Base-by-base conservation (phyloP, 345 rosid genomes). In the Citrus cavaleriei region DNA sequence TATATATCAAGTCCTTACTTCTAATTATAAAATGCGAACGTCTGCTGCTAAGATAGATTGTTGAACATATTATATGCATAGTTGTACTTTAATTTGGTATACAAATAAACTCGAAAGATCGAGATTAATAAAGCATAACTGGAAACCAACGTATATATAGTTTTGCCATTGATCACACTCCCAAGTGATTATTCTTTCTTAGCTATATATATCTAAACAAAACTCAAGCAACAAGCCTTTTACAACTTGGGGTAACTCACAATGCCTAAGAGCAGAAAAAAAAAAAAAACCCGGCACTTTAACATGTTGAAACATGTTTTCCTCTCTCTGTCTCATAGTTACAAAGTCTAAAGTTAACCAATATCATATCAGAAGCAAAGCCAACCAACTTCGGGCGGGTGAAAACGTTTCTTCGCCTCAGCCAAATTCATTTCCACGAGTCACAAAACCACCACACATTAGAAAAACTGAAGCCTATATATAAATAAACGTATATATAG, bases 341-440 rank as follows among this genome's bases (percentile, higher is more conserved):
- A 54, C 42, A 24, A 38, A 38, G 3, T 19, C 8, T 5, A 34
- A 18, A 64, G 7, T 18, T 19, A 16, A 64, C 19, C 16, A 58
- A 2, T 13, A 22, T n/a, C 8, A 8, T 25, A 61, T 34, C 25
- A 25, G 61, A 73, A 55, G 22, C 46, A 35, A 37, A 73, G 34
- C 55, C 76, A 37, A 37, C 58, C 42, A 46, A 38, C 6, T 37
- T 74, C 65, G 77, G 74, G 80, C 80, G 82, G 85, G 79, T 79
- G 80, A 75, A 74, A 40, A 42, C 77, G 35, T 68, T 67, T 38
- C 13, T 63, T 78, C 85, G 76, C 85, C 85, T 75, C 82, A 66
- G 82, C 82, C 73, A 63, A 64, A 54, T 22, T 24, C 8, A 25
- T 58, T 16, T 12, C 34, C 77, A 19, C 37, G 1, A 13, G 24